Evolutionary conservation across 176 grass and related monocot species (phyloP).

Genomic region (Musa itinerans): DNA sequence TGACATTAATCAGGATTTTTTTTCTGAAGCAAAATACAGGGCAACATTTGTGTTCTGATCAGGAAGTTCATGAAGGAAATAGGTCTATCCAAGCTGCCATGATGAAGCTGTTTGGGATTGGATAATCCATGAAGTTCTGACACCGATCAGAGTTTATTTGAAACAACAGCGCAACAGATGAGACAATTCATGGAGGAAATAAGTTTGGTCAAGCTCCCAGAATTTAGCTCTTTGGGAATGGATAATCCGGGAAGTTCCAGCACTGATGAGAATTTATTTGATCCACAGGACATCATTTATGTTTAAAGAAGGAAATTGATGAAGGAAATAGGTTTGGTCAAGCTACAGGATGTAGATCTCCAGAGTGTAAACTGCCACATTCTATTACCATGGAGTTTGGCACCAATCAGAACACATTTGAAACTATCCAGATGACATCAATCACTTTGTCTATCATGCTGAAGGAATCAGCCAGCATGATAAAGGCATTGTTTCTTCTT

Average conservation of each 20-base stretch:
- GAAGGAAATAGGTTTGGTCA: neutral
- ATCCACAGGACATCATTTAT: neutral
- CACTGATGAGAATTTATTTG: neutral
- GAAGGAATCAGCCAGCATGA: too few relatives aligned
- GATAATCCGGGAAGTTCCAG: neutral
- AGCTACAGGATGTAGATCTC: neutral
- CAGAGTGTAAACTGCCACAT: slow-evolving; percentile 1
- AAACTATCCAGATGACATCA: neutral
- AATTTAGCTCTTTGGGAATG: neutral
- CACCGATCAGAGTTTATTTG: neutral
- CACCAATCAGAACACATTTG: neutral
- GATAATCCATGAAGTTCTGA: slow-evolving; percentile 21
- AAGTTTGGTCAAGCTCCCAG: neutral
- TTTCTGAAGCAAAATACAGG: neutral
- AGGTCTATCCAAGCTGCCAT: neutral
- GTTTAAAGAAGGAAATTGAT: neutral
- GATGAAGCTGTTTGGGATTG: neutral
- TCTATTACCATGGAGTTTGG: neutral
- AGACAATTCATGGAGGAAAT: neutral
- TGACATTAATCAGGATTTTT: neutral
- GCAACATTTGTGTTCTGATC: neutral
- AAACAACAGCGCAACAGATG: neutral
- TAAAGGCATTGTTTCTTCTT: too few relatives aligned
- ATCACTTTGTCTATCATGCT: too few relatives aligned
- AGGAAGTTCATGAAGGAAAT: neutral